A percentile compares a stretch with the other conserved stretches of the same genome.
phyloP scores from a whole-genome alignment of 352 stramenopile species.

The Thalassiosira ordinaria region DNA sequence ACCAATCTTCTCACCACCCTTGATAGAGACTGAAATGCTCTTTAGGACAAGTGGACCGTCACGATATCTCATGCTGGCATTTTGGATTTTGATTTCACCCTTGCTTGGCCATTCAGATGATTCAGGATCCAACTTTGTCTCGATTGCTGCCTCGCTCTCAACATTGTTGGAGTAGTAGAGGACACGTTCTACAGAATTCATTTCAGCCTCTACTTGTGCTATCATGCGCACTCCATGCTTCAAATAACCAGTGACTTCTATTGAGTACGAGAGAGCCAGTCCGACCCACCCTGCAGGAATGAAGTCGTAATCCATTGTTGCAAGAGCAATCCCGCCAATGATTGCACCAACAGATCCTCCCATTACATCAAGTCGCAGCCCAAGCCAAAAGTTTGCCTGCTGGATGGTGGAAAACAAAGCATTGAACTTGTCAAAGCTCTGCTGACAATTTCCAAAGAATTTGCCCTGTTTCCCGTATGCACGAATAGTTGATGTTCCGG shows the following conservation, averaged over 20 bases:
- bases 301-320: constrained; percentile 64
- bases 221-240: constrained; percentile 86
- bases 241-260: constrained; percentile 83
- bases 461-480: constrained; percentile 82
- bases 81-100: constrained; percentile 81
- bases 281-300: constrained; percentile 84
- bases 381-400: constrained; percentile 85
- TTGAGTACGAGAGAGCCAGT: constrained; percentile 77
- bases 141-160: constrained; percentile 71
- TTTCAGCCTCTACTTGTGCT: constrained; percentile 83
- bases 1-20: constrained; percentile 81
- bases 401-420: constrained; percentile 77
- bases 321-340: constrained; percentile 78
- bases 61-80: constrained; percentile 88
- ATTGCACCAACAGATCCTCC: constrained; percentile 76
- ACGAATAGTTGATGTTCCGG: constrained; percentile 82
- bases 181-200: constrained; percentile 90
- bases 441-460: constrained; percentile 81
- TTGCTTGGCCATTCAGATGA: constrained; percentile 75
- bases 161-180: constrained; percentile 88
- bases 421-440: constrained; percentile 84
- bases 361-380: constrained; percentile 84
- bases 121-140: constrained; percentile 62
- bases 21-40: constrained; percentile 75
- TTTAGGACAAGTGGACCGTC: constrained; percentile 85